These are phyloP conservation scores for Cyberlindnera lachancei DNA, from an alignment of 805 yeast genomes.

Conservation along the genomic window DNA sequence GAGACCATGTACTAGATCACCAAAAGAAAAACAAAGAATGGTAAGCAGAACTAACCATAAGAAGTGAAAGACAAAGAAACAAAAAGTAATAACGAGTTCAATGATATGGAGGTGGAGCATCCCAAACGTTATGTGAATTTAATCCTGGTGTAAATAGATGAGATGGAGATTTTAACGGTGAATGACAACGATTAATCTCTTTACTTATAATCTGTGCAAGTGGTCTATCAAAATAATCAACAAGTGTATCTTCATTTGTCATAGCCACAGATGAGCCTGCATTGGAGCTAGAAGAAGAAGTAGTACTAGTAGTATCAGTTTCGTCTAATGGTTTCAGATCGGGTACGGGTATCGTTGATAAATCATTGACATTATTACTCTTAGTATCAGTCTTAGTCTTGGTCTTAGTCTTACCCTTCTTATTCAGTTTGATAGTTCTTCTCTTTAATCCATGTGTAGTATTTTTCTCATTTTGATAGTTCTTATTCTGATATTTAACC, in stretches of 20 bases:
- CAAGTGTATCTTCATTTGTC: slow-evolving; percentile 16
- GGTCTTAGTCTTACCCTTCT: slow-evolving; percentile 4
- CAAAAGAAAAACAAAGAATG: background rate
- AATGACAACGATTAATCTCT: too few species aligned
- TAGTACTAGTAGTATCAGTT: too few species aligned
- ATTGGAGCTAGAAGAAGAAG: too few species aligned
- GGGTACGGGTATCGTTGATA: too few species aligned
- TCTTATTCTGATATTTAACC: slow-evolving; percentile 20
- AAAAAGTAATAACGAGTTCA: too few species aligned
- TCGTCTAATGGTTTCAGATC: too few species aligned
- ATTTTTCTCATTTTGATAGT: slow-evolving; percentile 19
- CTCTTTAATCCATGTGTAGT: slow-evolving; percentile 12
- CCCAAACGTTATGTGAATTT: slow-evolving; percentile 9
- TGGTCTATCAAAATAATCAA: slow-evolving; percentile 7
- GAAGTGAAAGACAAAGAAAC: background rate
- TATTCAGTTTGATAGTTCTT: slow-evolving; percentile 16
- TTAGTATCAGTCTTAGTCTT: too few species aligned
- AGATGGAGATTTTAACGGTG: slow-evolving; percentile 23
- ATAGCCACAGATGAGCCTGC: slow-evolving; percentile 12
- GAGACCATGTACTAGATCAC: too few species aligned
- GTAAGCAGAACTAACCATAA: background rate
- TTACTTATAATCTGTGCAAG: background rate
- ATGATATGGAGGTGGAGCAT: slow-evolving; percentile 13
- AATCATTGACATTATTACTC: too few species aligned
- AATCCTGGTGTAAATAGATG: slow-evolving; percentile 17